Conservation (phyloP, 345 rosid species). For the Anacardium occidentale region DNA sequence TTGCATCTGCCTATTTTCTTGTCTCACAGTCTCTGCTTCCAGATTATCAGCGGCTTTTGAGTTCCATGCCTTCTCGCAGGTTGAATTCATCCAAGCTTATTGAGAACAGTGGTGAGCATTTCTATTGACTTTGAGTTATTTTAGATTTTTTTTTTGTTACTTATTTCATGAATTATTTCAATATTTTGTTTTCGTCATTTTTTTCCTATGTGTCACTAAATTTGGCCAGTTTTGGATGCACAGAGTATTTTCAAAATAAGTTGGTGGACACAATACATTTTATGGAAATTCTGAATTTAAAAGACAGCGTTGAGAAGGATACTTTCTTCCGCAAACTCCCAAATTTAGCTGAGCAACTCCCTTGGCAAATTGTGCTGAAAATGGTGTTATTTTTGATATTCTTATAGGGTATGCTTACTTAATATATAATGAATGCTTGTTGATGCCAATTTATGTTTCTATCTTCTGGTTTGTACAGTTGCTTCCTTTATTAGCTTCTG, state of each 20-base stretch:
- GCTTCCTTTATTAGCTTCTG: conserved; percentile 95
- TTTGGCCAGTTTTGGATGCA: conserved; percentile 30
- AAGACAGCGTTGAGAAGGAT: conserved; percentile 95
- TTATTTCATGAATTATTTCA: conserved; percentile 10
- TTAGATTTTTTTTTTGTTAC: neutral
- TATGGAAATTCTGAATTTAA: conserved; percentile 93
- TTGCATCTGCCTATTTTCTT: conserved; percentile 42
- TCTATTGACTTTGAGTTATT: conserved; percentile 3
- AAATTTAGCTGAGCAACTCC: conserved; percentile 95
- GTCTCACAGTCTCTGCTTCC: conserved; percentile 95
- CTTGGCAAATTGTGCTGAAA: conserved; percentile 91
- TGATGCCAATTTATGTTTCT: conserved; percentile 28
- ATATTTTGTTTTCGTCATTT: conserved; percentile 3
- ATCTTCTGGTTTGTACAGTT: conserved; percentile 56
- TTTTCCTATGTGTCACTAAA: neutral
- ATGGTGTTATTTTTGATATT: conserved; percentile 53
- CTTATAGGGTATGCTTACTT: conserved; percentile 18
- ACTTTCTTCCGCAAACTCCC: conserved; percentile 97
- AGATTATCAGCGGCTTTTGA: conserved; percentile 98
- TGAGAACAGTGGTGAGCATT: conserved; percentile 82
- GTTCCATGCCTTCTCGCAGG: conserved; percentile 98
- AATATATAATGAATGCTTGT: conserved; percentile 14
- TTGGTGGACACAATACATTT: conserved; percentile 99
- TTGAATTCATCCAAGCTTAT: conserved; percentile 89
- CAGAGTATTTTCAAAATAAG: conserved; percentile 98